A percentile compares a stretch with the other conserved stretches of the same genome.
phyloP scores from a whole-genome alignment of 208 protist genomes.

The Trichomonas tenax region DNA sequence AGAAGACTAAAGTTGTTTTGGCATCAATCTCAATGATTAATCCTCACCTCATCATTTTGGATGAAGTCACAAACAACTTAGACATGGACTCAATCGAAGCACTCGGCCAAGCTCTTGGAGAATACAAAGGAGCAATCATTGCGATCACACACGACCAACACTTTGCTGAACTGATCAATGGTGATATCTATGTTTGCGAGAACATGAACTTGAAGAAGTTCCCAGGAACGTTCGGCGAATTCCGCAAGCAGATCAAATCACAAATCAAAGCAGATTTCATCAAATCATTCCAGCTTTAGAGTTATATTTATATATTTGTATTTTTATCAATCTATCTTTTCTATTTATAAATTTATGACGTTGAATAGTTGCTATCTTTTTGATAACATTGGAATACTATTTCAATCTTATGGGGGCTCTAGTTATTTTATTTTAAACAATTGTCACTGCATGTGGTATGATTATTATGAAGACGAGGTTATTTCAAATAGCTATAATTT shows the following conservation, averaged over 20 bases:
- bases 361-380: too few relatives aligned
- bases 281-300: background rate
- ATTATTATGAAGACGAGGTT: too few relatives aligned
- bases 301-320: background rate
- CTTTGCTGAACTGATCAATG: background rate
- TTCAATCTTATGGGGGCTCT: too few relatives aligned
- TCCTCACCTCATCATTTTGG: conserved; percentile 29
- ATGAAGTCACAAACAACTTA: conserved; percentile 34
- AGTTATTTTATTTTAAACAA: too few relatives aligned
- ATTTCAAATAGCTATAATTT: too few relatives aligned
- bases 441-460: too few relatives aligned
- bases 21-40: conserved; percentile 15
- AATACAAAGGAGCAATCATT: conserved; percentile 22
- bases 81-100: conserved; percentile 34
- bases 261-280: background rate
- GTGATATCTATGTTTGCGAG: background rate
- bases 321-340: background rate
- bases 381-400: too few relatives aligned
- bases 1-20: conserved; percentile 33
- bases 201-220: background rate
- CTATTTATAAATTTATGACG: background rate
- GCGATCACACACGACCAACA: conserved; percentile 18
- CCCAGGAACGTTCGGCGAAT: background rate
- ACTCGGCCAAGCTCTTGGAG: background rate
- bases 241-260: background rate